These are phyloP conservation scores for Stachybotrys echinatus DNA, from an alignment of 2,329 filamentous ascomycete species.

Conservation along the genomic window DNA sequence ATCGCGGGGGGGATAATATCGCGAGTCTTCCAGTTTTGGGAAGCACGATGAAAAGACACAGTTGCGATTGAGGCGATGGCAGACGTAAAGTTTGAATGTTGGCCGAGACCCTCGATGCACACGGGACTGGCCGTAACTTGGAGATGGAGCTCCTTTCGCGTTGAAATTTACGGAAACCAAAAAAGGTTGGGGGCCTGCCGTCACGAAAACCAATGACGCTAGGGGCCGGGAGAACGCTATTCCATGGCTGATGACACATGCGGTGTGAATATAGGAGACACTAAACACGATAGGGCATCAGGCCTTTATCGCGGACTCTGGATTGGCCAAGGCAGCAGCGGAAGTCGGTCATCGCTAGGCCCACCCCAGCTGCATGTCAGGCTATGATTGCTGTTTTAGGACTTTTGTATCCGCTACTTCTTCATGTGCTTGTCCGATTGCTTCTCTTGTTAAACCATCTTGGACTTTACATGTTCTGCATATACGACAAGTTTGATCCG, in stretches of 20 bases:
- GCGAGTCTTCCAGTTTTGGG: neutral
- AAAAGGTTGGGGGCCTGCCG: slow-evolving; percentile 31
- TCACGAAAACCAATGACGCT: slow-evolving; percentile 37
- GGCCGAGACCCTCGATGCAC: neutral
- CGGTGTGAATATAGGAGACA: neutral
- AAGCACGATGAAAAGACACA: neutral
- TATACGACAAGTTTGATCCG: too few relatives aligned
- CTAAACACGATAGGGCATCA: neutral
- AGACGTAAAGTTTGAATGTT: neutral
- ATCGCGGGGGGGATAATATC: neutral
- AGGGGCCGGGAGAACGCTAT: slow-evolving; percentile 28
- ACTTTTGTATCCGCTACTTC: neutral
- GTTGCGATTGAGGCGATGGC: slow-evolving; percentile 7
- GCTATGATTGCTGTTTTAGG: neutral
- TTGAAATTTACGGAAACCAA: slow-evolving; percentile 33
- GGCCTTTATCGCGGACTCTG: neutral
- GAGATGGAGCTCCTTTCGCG: slow-evolving; percentile 14
- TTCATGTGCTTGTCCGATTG: too few relatives aligned
- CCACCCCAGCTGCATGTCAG: too few relatives aligned
- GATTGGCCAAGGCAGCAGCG: neutral
- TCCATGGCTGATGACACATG: slow-evolving; percentile 14
- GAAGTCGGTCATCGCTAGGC: too few relatives aligned
- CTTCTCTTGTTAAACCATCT: too few relatives aligned
- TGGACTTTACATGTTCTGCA: too few relatives aligned
- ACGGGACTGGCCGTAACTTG: neutral